A percentile compares a stretch with the other conserved stretches of the same genome.
Conservation (phyloP, 2,329 filamentous ascomycete genomes). For the Hirsutella thompsonii region DNA sequence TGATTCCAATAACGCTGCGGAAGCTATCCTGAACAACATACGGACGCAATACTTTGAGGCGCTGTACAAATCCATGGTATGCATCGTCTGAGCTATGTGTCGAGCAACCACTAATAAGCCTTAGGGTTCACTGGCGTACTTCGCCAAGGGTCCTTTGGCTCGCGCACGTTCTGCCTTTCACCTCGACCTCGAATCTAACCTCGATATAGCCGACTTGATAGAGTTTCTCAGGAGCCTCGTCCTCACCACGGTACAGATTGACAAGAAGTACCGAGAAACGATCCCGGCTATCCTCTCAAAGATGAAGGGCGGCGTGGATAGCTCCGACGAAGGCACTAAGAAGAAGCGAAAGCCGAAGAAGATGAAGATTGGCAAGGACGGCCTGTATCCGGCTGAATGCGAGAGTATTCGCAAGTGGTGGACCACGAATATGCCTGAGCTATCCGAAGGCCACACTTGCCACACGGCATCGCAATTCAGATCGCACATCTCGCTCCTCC, state of each 20-base stretch:
- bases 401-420: slow-evolving; percentile 58
- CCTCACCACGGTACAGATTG: slow-evolving; percentile 53
- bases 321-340: slow-evolving; percentile 32
- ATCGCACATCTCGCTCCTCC: slow-evolving; percentile 50
- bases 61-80: slow-evolving; percentile 50
- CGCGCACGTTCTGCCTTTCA: slow-evolving; percentile 61
- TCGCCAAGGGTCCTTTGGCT: slow-evolving; percentile 70
- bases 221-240: slow-evolving; percentile 56
- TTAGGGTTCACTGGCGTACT: slow-evolving; percentile 70
- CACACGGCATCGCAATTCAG: slow-evolving; percentile 41
- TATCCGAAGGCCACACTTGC: slow-evolving; percentile 33
- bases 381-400: slow-evolving; percentile 55
- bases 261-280: slow-evolving; percentile 69
- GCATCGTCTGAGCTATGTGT: slow-evolving; percentile 17
- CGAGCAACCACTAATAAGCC: slow-evolving; percentile 6
- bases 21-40: slow-evolving; percentile 44
- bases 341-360: slow-evolving; percentile 47
- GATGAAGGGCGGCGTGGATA: slow-evolving; percentile 43
- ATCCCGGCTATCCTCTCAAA: slow-evolving; percentile 48
- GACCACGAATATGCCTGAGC: slow-evolving; percentile 40
- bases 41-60: slow-evolving; percentile 45
- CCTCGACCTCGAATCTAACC: slow-evolving; percentile 43
- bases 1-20: slow-evolving; percentile 26
- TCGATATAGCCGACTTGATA: slow-evolving; percentile 51
- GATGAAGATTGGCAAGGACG: slow-evolving; percentile 53